Base-by-base conservation (phyloP, 768 basidiomycete species). In the Lentinula boryana region DNA sequence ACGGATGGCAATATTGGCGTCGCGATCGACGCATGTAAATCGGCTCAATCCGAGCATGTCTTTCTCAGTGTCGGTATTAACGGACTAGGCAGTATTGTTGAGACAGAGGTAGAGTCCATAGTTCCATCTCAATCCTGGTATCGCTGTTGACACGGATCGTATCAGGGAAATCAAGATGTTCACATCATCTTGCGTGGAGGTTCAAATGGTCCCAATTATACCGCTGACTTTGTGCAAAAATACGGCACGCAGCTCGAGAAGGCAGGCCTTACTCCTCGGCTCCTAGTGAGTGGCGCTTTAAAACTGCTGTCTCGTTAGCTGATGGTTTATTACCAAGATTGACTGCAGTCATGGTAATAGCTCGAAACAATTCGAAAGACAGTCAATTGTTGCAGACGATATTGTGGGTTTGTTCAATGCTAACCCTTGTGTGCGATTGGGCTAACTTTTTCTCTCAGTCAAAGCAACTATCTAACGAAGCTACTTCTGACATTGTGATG, bases 311-410 rank as follows among this genome's bases (percentile, higher is more conserved):
- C 27, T 27, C 27, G 27, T 27, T 27, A 27, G 27, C 27, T 27
- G 27, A 27, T 27, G 27, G 4, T 33, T 46, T 48, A 16, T 48
- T 27, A 27, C 27, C 41, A 43, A 48, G 94, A 86, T 97, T 65
- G 93, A 96, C 74, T 96, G 95, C 81, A 95, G 93, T 66, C 95
- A 98, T 70, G 95, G 96, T 62, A 98, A 98, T 75, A 92, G 90
- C 67, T 84, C 81, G 61, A 98, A 99, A 75, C 91, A 98, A 69
- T 91, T 96, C 73, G 77, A 83, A 62, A 91, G 86, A 66, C 96
- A 99, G 75, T 76, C 87, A 3, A 86, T 90, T 61, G 96, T 98
- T 40, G 93, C 90, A 6, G 88, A 92, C 35, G 88, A 96, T 69
- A 88, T 99, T 64, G 94, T 93, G 67, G 72, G 86, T 71, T 54